Percentiles rank a stretch among this genome's conserved stretches.
These are phyloP conservation scores for Torulaspora pretoriensis DNA, from an alignment of 1,139 yeast species.

Conservation along the genomic window DNA sequence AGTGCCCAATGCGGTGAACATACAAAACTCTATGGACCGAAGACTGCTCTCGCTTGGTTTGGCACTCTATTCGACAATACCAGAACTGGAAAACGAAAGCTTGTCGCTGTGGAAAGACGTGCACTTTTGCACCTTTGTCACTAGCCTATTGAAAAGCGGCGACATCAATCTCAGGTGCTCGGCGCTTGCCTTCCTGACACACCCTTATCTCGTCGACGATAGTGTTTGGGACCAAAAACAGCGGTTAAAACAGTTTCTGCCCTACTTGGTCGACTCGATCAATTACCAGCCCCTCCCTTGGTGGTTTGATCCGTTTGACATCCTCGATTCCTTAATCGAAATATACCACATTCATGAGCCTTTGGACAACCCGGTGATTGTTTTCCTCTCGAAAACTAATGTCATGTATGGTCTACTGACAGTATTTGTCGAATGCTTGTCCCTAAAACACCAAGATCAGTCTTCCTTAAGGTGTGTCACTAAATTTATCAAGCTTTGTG, in stretches of 20 bases:
- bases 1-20: constrained; percentile 26
- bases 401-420: constrained; percentile 27
- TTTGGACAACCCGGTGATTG: constrained; percentile 27
- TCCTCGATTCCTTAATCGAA: constrained; percentile 20
- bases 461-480: constrained; percentile 21
- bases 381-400: constrained; percentile 26
- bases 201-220: constrained; percentile 20
- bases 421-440: constrained; percentile 25
- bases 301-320: constrained; percentile 35
- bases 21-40: constrained; percentile 23
- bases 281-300: constrained; percentile 28
- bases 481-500: constrained; percentile 28
- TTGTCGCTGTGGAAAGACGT: constrained; percentile 18
- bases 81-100: background rate
- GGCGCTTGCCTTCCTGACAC: constrained; percentile 22
- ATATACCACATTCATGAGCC: constrained; percentile 28
- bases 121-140: constrained; percentile 21
- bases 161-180: constrained; percentile 25
- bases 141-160: constrained; percentile 26
- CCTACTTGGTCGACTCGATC: constrained; percentile 28
- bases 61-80: constrained; percentile 17
- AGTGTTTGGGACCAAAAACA: constrained; percentile 19
- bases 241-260: constrained; percentile 22
- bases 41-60: constrained; percentile 20
- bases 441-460: constrained; percentile 19